A percentile compares a stretch with the other conserved stretches of the same genome.
phyloP scores from a whole-genome alignment of 495 filamentous ascomycete genomes.

The Lepraria neglecta region DNA sequence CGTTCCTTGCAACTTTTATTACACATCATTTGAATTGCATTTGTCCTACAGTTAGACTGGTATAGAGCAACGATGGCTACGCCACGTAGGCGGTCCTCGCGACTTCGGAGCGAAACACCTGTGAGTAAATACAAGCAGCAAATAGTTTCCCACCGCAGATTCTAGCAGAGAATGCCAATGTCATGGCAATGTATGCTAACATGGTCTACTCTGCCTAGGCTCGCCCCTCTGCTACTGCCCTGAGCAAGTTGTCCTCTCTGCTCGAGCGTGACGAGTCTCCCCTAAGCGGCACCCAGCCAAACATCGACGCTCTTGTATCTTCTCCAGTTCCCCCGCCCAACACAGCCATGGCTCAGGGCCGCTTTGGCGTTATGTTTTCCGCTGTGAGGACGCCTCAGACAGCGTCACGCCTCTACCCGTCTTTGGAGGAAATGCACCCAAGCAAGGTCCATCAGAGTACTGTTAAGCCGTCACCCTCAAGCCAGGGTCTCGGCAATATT shows the following conservation, averaged over 20 bases:
- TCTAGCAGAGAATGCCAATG: background rate
- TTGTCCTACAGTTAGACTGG: no score
- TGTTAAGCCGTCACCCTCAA: conserved; percentile 57
- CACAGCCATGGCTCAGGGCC: conserved; percentile 29
- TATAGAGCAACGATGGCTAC: conserved; percentile 13
- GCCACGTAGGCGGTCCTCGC: conserved; percentile 23
- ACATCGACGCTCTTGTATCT: conserved; percentile 35
- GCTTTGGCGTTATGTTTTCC: conserved; percentile 31
- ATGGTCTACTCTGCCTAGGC: background rate
- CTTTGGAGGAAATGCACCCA: conserved; percentile 70
- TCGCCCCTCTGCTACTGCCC: conserved; percentile 1
- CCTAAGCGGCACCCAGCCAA: conserved; percentile 17
- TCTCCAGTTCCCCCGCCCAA: conserved; percentile 40
- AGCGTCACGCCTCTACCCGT: conserved; percentile 37
- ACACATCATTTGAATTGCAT: background rate
- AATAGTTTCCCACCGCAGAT: background rate
- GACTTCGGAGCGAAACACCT: conserved; percentile 17
- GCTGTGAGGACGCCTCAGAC: conserved; percentile 49
- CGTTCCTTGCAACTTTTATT: background rate
- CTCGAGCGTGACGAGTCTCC: conserved; percentile 39
- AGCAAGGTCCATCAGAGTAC: conserved; percentile 67
- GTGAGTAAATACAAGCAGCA: conserved; percentile 7
- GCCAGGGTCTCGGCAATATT: conserved; percentile 41
- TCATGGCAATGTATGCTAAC: background rate
- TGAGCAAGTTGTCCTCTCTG: conserved; percentile 37